Evolutionary conservation across 2,329 filamentous ascomycete genomes (phyloP), one percentile per base, ranked within the genome.

Genomic region (Fusarium fujikuroi): DNA sequence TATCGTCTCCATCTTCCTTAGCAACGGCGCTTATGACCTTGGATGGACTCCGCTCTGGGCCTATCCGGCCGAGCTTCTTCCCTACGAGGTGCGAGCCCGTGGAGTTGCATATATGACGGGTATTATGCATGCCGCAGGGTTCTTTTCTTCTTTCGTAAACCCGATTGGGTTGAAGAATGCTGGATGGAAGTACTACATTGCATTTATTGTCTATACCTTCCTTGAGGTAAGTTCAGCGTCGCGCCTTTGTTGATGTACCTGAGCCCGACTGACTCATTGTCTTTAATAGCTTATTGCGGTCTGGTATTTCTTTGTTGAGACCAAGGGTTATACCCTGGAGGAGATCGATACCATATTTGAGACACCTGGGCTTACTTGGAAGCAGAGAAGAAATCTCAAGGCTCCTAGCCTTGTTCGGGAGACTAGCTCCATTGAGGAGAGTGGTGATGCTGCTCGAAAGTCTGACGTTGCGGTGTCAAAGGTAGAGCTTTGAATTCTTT

Each of bases 51-150:
- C 63, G 50, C 12, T 30, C 63, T 28, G 46, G 65, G 21, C 63
- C 59, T 77, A 78, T 23, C 68, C 66, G 3, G 68, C 73, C 23
- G 79, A 80, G 59, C 77, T 80, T 39, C 74, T 74, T 50, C 77
- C 72, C 5, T 73, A 68, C 36, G 28, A 53, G 4, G 66, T 74
- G 12, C 66, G 70, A 15, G 70, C 70, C 3, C 57, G 63, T 5
- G 72, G 72, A 19, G 57, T 68, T 7, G 67, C 66, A 9, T 54
- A 54, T 2, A 36, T 37, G 50, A 54, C 50, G 6, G 50, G 50
- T 40, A 40, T 54, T 1, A 54, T 54, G 50, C 50, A 54, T 9
- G 25, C 50, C 10, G 50, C 50, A 8, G 50, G 50, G 3, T 54
- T 39, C 50, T 54, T 54, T 28, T 54, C 50, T n/a, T 28, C 50